Base-by-base conservation (phyloP, 495 filamentous ascomycete genomes). In the Massariosphaeria phaeospora region DNA sequence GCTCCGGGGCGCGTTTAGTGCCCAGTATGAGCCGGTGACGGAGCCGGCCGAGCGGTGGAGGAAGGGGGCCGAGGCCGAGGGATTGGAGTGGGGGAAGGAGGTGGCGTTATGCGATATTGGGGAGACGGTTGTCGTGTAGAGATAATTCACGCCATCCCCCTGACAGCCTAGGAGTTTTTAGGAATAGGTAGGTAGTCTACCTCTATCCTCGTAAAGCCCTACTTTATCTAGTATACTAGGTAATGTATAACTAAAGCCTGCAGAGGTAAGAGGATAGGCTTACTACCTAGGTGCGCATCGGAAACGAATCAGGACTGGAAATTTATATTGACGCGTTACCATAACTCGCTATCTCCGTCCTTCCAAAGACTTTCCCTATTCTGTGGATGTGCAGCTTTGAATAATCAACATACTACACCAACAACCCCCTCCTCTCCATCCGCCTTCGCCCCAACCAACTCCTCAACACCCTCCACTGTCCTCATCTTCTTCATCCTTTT, bases 21-120 rank as follows among this genome's bases (percentile, higher is more conserved):
- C 56, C 26, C 61, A 73, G 23, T 73, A 68, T 48, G 72, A 74
- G 44, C 67, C 70, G 25, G 71, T 74, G 5, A 65, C 66, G 0
- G 71, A 73, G 45, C 72, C 72, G 17, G 69, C 71, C 11, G 39
- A 57, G 39, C 49, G 70, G 34, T 74, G 69, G 56, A 65, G 59
- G 42, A 67, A 68, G 51, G 67, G 61, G 0, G 67, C 66, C 33
- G 65, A 72, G 51, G 67, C 66, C 21, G 70, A 64, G n/a, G 72
- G 68, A 8, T 42, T 67, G 35, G 38, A 48, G 8, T 68, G 68
- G 59, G 66, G 66, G 24, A 43, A 62, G 23, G 72, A 73, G 20
- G 57, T 69, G 21, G 70, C 65, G 4, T 41, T 74, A 23, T 67
- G 67, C 26, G 62, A 69, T 61, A 59, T 74, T 55, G 72, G 72